A percentile compares a stretch with the other conserved stretches of the same genome.
phyloP scores from a whole-genome alignment of 169 alveolate species.

The Perkinsus chesapeaki region DNA sequence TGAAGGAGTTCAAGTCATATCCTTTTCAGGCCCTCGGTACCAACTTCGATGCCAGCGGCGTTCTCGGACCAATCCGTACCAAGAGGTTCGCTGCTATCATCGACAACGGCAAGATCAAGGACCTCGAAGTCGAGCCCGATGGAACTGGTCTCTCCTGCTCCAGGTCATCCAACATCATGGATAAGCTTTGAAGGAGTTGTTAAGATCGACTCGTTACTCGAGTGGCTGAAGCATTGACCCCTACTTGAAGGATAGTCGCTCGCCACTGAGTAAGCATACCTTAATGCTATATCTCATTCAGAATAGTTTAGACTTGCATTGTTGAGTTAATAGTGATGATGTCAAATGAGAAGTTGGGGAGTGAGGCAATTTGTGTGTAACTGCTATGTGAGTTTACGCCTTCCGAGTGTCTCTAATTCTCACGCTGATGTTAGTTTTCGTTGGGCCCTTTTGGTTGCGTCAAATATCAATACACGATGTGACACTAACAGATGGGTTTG shows the following conservation, averaged over 20 bases:
- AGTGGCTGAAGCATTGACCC: not conserved
- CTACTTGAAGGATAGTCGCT: not conserved
- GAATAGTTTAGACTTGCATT: not conserved
- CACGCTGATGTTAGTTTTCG: too few species aligned
- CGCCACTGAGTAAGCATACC: not conserved
- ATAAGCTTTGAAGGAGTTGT: not conserved
- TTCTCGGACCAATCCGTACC: not conserved
- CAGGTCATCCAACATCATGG: not conserved
- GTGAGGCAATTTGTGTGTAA: not conserved
- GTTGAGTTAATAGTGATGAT: not conserved
- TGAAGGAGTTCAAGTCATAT: not conserved
- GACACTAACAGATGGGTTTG: too few species aligned
- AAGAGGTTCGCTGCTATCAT: not conserved
- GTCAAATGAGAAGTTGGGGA: not conserved
- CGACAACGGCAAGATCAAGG: not conserved
- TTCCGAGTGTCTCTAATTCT: too few species aligned
- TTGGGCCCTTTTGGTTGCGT: too few species aligned
- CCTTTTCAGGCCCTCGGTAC: not conserved
- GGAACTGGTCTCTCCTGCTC: constrained; percentile 4
- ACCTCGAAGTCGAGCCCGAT: not conserved
- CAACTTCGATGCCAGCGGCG: not conserved
- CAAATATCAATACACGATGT: too few species aligned
- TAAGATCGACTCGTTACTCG: not conserved
- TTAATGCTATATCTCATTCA: not conserved
- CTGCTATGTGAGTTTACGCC: not conserved